phyloP scores from a whole-genome alignment of 768 basidiomycete genomes.

The Tremella fuciformis region DNA sequence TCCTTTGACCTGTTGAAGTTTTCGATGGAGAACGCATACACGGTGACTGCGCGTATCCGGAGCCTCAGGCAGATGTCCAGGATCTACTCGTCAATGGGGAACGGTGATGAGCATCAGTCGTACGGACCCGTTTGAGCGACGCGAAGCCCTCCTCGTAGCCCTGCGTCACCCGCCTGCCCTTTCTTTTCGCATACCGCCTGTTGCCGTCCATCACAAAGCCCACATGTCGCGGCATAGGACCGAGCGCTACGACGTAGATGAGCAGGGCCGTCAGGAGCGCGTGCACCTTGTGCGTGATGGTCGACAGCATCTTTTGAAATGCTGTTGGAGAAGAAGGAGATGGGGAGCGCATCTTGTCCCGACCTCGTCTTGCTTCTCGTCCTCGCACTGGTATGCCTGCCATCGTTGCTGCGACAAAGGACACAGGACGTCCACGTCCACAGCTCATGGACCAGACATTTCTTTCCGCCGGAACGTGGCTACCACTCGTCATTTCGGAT shows the following conservation, averaged over 20 bases:
- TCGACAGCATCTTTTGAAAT: constrained; percentile 7
- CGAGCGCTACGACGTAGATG: constrained; percentile 68
- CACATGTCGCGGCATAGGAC: constrained; percentile 83
- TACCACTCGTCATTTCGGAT: too few species aligned
- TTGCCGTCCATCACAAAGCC: constrained; percentile 99
- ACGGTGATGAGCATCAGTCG: background rate
- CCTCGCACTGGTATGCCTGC: too few species aligned
- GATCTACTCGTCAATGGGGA: constrained; percentile 57
- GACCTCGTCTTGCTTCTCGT: too few species aligned
- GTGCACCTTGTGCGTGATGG: constrained; percentile 27
- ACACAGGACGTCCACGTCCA: too few species aligned
- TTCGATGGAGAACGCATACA: constrained; percentile 97
- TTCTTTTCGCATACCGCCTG: constrained; percentile 69
- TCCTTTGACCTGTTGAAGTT: constrained; percentile 85
- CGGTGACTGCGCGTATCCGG: constrained; percentile 77
- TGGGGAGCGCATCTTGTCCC: too few species aligned
- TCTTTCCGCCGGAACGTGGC: too few species aligned
- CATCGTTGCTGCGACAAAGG: too few species aligned
- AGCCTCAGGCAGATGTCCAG: constrained; percentile 79
- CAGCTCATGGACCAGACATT: too few species aligned
- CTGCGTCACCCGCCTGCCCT: constrained; percentile 63
- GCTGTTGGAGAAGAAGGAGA: too few species aligned
- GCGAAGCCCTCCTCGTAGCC: constrained; percentile 84
- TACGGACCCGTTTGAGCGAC: constrained; percentile 69
- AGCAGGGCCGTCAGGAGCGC: constrained; percentile 52